phyloP scores from a whole-genome alignment of 2,329 filamentous ascomycete genomes.

The Pseudopyricularia cyperi region DNA sequence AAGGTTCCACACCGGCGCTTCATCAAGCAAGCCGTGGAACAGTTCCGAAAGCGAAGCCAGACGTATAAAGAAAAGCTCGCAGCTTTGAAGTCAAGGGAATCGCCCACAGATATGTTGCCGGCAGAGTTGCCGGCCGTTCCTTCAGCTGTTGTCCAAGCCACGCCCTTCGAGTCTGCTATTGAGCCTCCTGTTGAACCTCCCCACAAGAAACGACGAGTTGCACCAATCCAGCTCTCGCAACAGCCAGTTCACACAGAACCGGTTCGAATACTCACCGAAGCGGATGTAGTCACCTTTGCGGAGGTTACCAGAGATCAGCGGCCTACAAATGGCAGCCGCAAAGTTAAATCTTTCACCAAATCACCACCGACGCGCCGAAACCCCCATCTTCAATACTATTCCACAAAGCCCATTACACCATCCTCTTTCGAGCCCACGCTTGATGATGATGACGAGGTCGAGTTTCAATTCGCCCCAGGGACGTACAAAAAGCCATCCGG shows the following conservation, averaged over 20 bases:
- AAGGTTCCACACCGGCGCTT: slow-evolving; percentile 43
- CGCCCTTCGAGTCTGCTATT: not conserved
- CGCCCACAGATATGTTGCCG: not conserved
- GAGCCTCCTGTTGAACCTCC: slow-evolving; percentile 7
- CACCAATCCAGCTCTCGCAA: slow-evolving; percentile 10
- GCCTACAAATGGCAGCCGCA: not conserved
- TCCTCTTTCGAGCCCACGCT: not conserved
- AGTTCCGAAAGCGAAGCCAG: slow-evolving; percentile 38
- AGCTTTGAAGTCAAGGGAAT: too few relatives aligned
- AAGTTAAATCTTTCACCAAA: not conserved
- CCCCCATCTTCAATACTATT: not conserved
- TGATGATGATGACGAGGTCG: not conserved
- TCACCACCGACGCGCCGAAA: not conserved
- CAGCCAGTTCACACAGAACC: not conserved
- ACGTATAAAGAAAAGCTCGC: slow-evolving; percentile 23
- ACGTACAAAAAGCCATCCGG: not conserved
- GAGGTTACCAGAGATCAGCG: not conserved
- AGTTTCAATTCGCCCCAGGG: not conserved
- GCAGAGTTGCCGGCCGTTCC: not conserved
- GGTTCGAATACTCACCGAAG: not conserved
- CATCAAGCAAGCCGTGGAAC: slow-evolving; percentile 42
- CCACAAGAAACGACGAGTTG: slow-evolving; percentile 16
- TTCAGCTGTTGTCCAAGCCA: not conserved
- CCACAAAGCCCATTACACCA: not conserved
- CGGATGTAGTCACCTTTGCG: not conserved